Conservation (phyloP, 345 rosid species). For the Linum lewisii region DNA sequence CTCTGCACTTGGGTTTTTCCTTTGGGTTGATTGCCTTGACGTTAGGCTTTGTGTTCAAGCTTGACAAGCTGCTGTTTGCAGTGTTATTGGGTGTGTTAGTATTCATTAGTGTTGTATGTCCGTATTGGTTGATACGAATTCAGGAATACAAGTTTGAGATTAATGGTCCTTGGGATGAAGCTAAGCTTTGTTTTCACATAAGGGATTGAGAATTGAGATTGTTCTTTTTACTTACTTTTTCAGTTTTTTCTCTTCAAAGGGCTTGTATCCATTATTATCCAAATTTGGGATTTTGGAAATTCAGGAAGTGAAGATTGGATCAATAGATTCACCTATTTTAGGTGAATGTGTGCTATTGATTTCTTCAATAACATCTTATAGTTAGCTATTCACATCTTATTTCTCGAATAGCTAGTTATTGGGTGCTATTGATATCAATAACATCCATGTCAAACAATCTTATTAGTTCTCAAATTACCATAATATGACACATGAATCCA, state of each 20-base stretch:
- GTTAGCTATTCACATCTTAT: too few species aligned
- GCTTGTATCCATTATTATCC: too few species aligned
- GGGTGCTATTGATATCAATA: too few species aligned
- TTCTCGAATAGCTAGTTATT: too few species aligned
- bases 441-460: too few species aligned
- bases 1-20: conserved; percentile 58
- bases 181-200: conserved; percentile 82
- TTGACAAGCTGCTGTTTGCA: conserved; percentile 52
- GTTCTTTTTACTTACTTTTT: background rate
- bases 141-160: conserved; percentile 96
- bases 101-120: conserved; percentile 69
- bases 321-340: too few species aligned
- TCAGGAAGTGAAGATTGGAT: too few species aligned
- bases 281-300: too few species aligned
- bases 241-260: background rate
- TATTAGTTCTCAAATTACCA: too few species aligned
- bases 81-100: conserved; percentile 46
- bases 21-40: conserved; percentile 47
- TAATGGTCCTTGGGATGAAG: conserved; percentile 98
- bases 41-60: conserved; percentile 34
- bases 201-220: conserved; percentile 41
- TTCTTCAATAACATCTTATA: too few species aligned
- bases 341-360: too few species aligned
- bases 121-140: conserved; percentile 79
- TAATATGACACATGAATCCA: too few species aligned